Percentiles rank a stretch among this genome's conserved stretches.
Evolutionary conservation across 139 green algal genomes (phyloP).

Genomic region (Gonium pectorale): DNA sequence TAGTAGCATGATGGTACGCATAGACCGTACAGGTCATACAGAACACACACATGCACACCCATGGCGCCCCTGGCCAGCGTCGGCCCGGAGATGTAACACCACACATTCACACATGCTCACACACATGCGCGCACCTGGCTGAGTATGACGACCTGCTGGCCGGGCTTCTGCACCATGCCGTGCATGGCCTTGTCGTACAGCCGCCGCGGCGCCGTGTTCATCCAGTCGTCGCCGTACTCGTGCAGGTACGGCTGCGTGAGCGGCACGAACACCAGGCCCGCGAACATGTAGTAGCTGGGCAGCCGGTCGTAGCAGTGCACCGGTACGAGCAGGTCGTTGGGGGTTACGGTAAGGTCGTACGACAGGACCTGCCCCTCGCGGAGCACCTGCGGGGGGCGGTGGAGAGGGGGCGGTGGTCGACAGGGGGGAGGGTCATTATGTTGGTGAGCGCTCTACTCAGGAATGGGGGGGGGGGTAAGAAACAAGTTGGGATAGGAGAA

Average conservation of each 20-base stretch:
- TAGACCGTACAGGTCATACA: no score
- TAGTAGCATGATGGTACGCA: no score
- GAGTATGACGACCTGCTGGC: constrained; percentile 75
- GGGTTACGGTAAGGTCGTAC: constrained; percentile 62
- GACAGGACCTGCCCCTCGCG: constrained; percentile 50
- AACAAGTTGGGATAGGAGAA: no score
- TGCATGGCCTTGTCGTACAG: constrained; percentile 76
- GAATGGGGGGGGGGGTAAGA: no score
- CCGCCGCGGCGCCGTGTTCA: constrained; percentile 58
- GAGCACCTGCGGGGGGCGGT: constrained; percentile 42
- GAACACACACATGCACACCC: no score
- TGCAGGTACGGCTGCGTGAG: constrained; percentile 77
- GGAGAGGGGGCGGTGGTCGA: no score
- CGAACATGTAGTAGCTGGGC: constrained; percentile 74
- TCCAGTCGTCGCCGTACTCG: constrained; percentile 80
- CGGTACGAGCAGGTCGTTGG: constrained; percentile 72
- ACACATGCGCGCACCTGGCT: constrained; percentile 60
- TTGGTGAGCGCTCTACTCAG: no score
- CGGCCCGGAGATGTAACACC: no score
- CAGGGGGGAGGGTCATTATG: no score
- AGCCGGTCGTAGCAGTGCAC: constrained; percentile 75
- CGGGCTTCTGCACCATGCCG: constrained; percentile 54
- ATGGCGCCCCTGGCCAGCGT: no score
- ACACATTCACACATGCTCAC: no score
- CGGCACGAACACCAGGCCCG: constrained; percentile 76